These are phyloP conservation scores for Clonostachys byssicola DNA, from an alignment of 2,329 filamentous ascomycete species.

Conservation along the genomic window DNA sequence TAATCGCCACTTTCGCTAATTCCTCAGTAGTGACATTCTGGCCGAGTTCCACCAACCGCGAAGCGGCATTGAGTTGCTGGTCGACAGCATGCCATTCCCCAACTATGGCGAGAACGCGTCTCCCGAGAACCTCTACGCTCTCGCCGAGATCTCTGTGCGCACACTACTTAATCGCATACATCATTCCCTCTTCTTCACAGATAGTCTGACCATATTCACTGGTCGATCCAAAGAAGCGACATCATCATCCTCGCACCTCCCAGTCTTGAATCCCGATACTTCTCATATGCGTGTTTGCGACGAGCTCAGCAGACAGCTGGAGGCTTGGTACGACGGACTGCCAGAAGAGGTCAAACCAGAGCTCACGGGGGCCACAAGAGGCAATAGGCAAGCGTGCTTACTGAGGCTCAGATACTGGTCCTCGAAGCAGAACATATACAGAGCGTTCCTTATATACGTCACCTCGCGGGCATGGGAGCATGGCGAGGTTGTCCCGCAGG, in stretches of 20 bases:
- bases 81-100: slow-evolving; percentile 15
- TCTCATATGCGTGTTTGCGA: slow-evolving; percentile 10
- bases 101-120: slow-evolving; percentile 8
- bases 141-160: slow-evolving; percentile 12
- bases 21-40: slow-evolving; percentile 9
- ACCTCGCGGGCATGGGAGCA: slow-evolving; percentile 4
- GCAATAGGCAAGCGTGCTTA: slow-evolving; percentile 6
- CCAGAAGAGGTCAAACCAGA: slow-evolving; percentile 14
- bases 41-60: slow-evolving; percentile 15
- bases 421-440: slow-evolving; percentile 9
- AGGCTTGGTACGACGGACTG: slow-evolving; percentile 14
- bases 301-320: slow-evolving; percentile 13
- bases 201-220: slow-evolving; percentile 8
- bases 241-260: background rate
- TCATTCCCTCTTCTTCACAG: slow-evolving; percentile 12
- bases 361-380: slow-evolving; percentile 3
- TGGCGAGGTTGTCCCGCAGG: background rate
- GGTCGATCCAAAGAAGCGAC: slow-evolving; percentile 4
- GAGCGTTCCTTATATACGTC: slow-evolving; percentile 10
- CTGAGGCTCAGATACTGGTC: slow-evolving; percentile 11
- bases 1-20: background rate
- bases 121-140: slow-evolving; percentile 8
- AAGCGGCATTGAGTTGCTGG: slow-evolving; percentile 15
- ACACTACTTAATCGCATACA: slow-evolving; percentile 15
- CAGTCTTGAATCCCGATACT: slow-evolving; percentile 2